Evolutionary conservation across 345 rosid genomes (phyloP).

Genomic region (Combretum micranthum): DNA sequence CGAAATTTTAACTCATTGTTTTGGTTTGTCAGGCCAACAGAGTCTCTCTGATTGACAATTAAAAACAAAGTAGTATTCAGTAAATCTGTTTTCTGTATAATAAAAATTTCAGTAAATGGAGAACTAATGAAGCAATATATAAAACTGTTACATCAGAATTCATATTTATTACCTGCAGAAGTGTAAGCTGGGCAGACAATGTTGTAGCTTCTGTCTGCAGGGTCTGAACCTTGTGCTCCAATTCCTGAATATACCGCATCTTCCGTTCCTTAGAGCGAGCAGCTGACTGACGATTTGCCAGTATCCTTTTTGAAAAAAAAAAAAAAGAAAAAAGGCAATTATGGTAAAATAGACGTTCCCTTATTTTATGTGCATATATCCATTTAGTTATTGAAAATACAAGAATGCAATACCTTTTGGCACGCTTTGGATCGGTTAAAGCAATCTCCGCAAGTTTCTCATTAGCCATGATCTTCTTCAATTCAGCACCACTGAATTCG

Average conservation of each 20-base stretch:
- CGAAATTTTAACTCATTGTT: conserved; percentile 92
- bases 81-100: neutral
- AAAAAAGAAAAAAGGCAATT: neutral
- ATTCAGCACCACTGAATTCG: conserved; percentile 71
- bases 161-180: conserved; percentile 52
- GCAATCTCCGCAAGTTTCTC: conserved; percentile 96
- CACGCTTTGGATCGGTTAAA: conserved; percentile 44
- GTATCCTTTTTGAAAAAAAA: conserved; percentile 51
- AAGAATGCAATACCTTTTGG: conserved; percentile 51
- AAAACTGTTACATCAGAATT: neutral
- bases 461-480: conserved; percentile 94
- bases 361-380: neutral
- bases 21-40: conserved; percentile 82
- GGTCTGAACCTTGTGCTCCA: conserved; percentile 97
- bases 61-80: conserved; percentile 2
- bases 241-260: conserved; percentile 84
- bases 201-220: conserved; percentile 96
- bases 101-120: neutral
- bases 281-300: conserved; percentile 93
- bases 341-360: neutral
- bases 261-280: conserved; percentile 96
- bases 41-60: conserved; percentile 60
- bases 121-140: neutral
- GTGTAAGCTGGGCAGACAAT: conserved; percentile 90
- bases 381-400: neutral